Conservation (phyloP, 805 yeast genomes). For the Candida takata region DNA sequence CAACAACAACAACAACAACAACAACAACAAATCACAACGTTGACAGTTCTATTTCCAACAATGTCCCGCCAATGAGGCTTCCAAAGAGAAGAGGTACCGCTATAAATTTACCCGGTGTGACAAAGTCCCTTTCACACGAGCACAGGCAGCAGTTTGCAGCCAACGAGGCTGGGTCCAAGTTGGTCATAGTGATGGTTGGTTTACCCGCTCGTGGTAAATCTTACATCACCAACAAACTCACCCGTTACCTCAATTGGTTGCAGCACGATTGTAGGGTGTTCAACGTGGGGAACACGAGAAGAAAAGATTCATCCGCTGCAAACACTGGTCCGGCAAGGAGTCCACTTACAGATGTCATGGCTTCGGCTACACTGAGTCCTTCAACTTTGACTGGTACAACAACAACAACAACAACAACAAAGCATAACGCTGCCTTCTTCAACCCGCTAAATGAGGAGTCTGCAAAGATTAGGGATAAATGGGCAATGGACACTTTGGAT, state of each 20-base stretch:
- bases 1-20: background rate
- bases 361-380: too few relatives aligned
- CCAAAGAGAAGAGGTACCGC: conserved; percentile 65
- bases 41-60: too few relatives aligned
- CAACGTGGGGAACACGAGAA: conserved; percentile 92
- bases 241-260: conserved; percentile 87
- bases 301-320: conserved; percentile 54
- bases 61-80: conserved; percentile 21
- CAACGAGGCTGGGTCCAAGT: conserved; percentile 68
- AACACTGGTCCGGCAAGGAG: conserved; percentile 62
- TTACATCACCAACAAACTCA: conserved; percentile 84
- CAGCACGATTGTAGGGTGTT: conserved; percentile 87
- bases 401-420: conserved; percentile 11
- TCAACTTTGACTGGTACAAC: conserved; percentile 1
- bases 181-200: conserved; percentile 96
- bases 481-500: conserved; percentile 95
- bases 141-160: conserved; percentile 29
- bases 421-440: conserved; percentile 80
- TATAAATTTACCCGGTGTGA: conserved; percentile 86
- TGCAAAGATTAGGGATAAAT: conserved; percentile 68
- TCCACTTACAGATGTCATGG: conserved; percentile 48
- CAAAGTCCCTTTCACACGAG: conserved; percentile 59
- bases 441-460: conserved; percentile 68
- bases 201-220: conserved; percentile 93
- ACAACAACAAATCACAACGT: conserved; percentile 53